phyloP scores from a whole-genome alignment of 768 basidiomycete genomes.

The Sarcodon aspratus region DNA sequence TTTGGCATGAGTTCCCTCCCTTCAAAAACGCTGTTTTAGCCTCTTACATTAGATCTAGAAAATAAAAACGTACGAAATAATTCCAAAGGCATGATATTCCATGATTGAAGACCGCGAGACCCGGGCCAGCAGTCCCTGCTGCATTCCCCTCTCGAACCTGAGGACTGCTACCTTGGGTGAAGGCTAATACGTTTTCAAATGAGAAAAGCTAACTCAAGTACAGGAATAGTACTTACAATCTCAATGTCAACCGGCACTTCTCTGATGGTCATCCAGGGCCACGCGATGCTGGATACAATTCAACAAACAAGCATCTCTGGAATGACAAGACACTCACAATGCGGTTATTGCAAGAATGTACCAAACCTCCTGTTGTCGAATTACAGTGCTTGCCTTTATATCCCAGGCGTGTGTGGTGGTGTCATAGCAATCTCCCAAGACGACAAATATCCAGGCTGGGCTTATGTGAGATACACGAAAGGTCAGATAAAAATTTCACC shows the following conservation, averaged over 20 bases:
- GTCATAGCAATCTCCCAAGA: conserved; percentile 28
- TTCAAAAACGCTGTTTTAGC: conserved; percentile 2
- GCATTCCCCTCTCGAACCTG: conserved; percentile 31
- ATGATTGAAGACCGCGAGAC: conserved; percentile 26
- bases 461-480: conserved; percentile 4
- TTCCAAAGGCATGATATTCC: conserved; percentile 37
- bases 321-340: conserved; percentile 17
- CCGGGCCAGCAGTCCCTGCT: conserved; percentile 31
- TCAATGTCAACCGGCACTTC: conserved; percentile 29
- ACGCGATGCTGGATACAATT: conserved; percentile 16
- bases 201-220: neutral
- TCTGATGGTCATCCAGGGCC: conserved; percentile 29
- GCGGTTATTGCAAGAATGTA: conserved; percentile 28
- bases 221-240: conserved; percentile 19
- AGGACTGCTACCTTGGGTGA: conserved; percentile 30
- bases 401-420: conserved; percentile 22
- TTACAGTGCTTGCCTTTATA: conserved; percentile 17
- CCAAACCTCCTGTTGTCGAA: conserved; percentile 32
- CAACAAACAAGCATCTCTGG: neutral
- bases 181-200: conserved; percentile 16
- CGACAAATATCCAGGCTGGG: conserved; percentile 28
- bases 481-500: conserved; percentile 6
- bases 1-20: conserved; percentile 27
- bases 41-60: neutral
- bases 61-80: conserved; percentile 19